phyloP scores from a whole-genome alignment of 768 basidiomycete species.

The Lentinula detonsa region DNA sequence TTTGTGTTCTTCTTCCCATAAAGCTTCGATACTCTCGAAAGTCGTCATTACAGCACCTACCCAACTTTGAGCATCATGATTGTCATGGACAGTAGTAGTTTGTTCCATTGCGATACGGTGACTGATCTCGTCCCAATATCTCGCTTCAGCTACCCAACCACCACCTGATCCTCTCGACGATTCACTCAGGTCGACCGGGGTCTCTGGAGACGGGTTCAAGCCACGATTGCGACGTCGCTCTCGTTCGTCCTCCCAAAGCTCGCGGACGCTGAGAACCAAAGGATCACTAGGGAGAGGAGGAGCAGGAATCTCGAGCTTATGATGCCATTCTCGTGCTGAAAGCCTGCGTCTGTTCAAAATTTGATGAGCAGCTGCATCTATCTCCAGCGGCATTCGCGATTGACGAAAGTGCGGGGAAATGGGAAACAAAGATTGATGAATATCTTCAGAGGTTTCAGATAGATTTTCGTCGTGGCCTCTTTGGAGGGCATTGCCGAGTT shows the following conservation, averaged over 20 bases:
- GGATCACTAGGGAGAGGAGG: conserved; percentile 53
- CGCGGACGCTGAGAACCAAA: conserved; percentile 81
- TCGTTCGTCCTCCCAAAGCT: conserved; percentile 97
- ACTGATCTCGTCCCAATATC: conserved; percentile 71
- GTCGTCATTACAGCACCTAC: conserved; percentile 77
- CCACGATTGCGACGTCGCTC: conserved; percentile 61
- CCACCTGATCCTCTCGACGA: conserved; percentile 49
- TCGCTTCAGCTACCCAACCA: conserved; percentile 67
- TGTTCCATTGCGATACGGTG: conserved; percentile 50
- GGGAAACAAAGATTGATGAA: conserved; percentile 24
- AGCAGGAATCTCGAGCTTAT: conserved; percentile 66
- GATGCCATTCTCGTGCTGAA: conserved; percentile 50
- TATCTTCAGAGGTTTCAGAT: conserved; percentile 2
- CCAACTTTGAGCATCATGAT: conserved; percentile 38
- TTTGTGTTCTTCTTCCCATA: conserved; percentile 67
- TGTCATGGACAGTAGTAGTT: conserved; percentile 11
- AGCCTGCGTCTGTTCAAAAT: conserved; percentile 81
- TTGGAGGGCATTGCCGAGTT: conserved; percentile 62
- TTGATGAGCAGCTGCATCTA: conserved; percentile 75
- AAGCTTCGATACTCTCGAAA: conserved; percentile 84
- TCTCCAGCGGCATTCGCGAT: conserved; percentile 67
- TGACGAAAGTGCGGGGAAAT: conserved; percentile 58
- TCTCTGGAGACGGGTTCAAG: conserved; percentile 62
- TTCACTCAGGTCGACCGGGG: conserved; percentile 67
- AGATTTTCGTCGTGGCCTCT: conserved; percentile 31